Evolutionary conservation across 257 asterid genomes (phyloP).

Genomic region (Primulina eburnea): DNA sequence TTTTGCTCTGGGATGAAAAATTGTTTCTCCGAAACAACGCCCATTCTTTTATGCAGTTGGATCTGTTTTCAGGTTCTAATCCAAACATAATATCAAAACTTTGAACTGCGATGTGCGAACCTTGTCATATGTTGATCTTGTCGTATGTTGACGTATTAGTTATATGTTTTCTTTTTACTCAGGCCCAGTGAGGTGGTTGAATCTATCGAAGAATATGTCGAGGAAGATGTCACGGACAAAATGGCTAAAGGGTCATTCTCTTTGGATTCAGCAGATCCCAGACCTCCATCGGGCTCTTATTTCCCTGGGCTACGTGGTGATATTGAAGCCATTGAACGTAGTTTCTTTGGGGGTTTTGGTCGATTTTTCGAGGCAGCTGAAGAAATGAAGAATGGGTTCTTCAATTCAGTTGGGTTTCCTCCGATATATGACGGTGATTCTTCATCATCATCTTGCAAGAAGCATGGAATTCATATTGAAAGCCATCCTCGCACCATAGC

Average conservation of each 20-base stretch:
- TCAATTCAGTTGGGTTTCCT: constrained; percentile 42
- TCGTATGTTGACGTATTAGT: background rate
- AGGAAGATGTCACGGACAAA: constrained; percentile 81
- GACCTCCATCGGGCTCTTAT: constrained; percentile 21
- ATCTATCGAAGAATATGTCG: constrained; percentile 68
- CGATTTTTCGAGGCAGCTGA: constrained; percentile 57
- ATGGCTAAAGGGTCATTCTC: constrained; percentile 49
- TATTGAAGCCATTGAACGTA: constrained; percentile 66
- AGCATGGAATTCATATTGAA: constrained; percentile 42
- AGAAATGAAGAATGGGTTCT: constrained; percentile 56
- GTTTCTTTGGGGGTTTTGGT: constrained; percentile 39
- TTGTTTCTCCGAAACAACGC: background rate
- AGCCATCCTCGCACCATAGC: constrained; percentile 33
- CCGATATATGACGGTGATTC: constrained; percentile 9
- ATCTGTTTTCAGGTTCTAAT: background rate
- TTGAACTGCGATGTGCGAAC: background rate
- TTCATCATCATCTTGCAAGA: constrained; percentile 27
- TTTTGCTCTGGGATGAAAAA: no score
- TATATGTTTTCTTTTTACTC: constrained; percentile 22
- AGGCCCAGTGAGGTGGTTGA: constrained; percentile 85
- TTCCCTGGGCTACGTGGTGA: constrained; percentile 77
- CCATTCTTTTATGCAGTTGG: background rate
- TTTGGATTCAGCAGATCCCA: constrained; percentile 34
- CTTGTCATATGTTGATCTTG: no score
- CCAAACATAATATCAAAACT: no score